phyloP scores from a whole-genome alignment of 1,284 basidiomycete genomes.

The Irpex lacteus region DNA sequence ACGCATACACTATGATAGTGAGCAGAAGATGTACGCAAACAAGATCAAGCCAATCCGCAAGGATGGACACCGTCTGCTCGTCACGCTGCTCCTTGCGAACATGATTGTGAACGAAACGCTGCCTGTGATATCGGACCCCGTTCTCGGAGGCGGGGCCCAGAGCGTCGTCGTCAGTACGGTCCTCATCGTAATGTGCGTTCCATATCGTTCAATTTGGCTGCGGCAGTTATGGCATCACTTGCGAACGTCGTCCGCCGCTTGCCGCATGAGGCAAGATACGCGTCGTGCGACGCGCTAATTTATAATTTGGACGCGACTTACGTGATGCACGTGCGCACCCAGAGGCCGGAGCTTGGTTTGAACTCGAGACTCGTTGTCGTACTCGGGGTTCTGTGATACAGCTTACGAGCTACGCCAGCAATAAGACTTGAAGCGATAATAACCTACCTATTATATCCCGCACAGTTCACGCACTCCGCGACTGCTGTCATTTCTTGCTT shows the following conservation, averaged over 20 bases:
- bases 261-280: slow-evolving; percentile 5
- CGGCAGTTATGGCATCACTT: background rate
- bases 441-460: too few relatives aligned
- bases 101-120: slow-evolving; percentile 93
- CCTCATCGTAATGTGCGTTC: slow-evolving; percentile 80
- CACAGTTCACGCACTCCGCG: background rate
- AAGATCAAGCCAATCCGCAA: slow-evolving; percentile 87
- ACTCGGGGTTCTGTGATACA: too few relatives aligned
- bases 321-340: background rate
- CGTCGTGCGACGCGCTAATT: slow-evolving; percentile 12
- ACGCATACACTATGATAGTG: slow-evolving; percentile 34
- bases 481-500: background rate
- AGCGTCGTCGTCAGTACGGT: slow-evolving; percentile 84
- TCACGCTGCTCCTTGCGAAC: slow-evolving; percentile 80
- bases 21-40: slow-evolving; percentile 78
- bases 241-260: background rate
- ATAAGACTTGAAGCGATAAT: too few relatives aligned
- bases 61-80: slow-evolving; percentile 81
- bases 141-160: slow-evolving; percentile 82
- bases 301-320: background rate
- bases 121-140: slow-evolving; percentile 85
- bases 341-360: background rate
- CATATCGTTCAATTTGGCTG: background rate
- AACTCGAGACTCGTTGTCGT: too few relatives aligned
- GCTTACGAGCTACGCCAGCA: too few relatives aligned